Conservation (phyloP, 1,139 yeast species). For the Protomyces arabidopsidicola region DNA sequence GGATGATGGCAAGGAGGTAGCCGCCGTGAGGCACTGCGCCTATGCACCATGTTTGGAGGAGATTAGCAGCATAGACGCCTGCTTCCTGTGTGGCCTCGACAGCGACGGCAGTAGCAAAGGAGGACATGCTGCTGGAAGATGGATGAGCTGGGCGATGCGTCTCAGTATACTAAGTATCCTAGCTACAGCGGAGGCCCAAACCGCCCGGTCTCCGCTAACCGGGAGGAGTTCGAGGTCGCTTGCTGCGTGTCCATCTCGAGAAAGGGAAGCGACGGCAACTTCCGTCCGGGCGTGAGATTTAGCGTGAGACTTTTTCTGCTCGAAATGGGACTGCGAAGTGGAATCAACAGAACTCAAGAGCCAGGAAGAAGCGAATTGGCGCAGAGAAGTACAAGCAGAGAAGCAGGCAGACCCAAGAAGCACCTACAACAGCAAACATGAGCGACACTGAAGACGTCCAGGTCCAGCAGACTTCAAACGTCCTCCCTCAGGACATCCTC, state of each 20-base stretch:
- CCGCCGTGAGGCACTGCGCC: slow-evolving; percentile 27
- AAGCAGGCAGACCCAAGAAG: not conserved
- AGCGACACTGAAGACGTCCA: slow-evolving; percentile 26
- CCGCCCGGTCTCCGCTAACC: too few species aligned
- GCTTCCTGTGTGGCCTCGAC: not conserved
- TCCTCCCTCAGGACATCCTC: slow-evolving; percentile 92
- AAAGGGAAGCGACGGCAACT: too few species aligned
- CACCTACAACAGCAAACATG: slow-evolving; percentile 4
- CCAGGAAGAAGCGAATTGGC: too few species aligned
- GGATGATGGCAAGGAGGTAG: slow-evolving; percentile 17
- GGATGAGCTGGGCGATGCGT: not conserved
- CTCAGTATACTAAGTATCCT: not conserved
- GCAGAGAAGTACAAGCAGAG: not conserved
- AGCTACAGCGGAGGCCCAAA: too few species aligned
- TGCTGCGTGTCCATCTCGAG: too few species aligned
- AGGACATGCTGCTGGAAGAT: not conserved
- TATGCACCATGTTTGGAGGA: slow-evolving; percentile 11
- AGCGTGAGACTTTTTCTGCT: too few species aligned
- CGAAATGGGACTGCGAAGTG: not conserved
- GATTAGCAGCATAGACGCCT: not conserved
- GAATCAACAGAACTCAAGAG: not conserved
- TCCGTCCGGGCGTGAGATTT: too few species aligned
- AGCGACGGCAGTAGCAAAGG: slow-evolving; percentile 9
- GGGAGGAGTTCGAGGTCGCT: too few species aligned
- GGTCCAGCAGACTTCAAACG: slow-evolving; percentile 19